Conservation (phyloP, 1,139 yeast species). For the Casaregolazyma lundiana region DNA sequence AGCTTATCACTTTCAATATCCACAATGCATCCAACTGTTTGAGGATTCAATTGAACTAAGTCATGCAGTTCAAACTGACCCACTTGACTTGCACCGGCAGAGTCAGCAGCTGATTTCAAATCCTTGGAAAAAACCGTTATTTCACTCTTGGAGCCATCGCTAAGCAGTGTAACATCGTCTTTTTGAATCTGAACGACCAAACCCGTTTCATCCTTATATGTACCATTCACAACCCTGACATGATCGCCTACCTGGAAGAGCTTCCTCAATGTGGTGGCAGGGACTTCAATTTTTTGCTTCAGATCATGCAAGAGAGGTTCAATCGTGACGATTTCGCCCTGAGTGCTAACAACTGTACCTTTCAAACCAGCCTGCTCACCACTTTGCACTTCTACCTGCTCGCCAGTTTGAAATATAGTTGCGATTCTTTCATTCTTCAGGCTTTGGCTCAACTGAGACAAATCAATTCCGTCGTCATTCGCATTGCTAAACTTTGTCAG, state of each 20-base stretch:
- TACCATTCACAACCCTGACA: constrained; percentile 88
- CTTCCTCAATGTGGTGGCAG: constrained; percentile 76
- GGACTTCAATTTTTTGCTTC: constrained; percentile 57
- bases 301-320: constrained; percentile 51
- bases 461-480: constrained; percentile 77
- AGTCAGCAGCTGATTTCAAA: constrained; percentile 50
- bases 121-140: constrained; percentile 90
- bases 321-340: constrained; percentile 60
- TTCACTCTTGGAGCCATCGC: constrained; percentile 85
- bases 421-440: constrained; percentile 60
- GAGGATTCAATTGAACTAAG: constrained; percentile 81
- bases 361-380: constrained; percentile 93
- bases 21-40: constrained; percentile 83
- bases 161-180: constrained; percentile 82
- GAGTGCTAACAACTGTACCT: constrained; percentile 71
- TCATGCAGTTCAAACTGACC: constrained; percentile 85
- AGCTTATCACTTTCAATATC: constrained; percentile 85
- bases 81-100: constrained; percentile 48
- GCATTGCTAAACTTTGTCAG: constrained; percentile 72
- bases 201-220: constrained; percentile 90
- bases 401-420: constrained; percentile 83
- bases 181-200: constrained; percentile 77
- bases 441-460: constrained; percentile 79
- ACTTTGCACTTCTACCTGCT: constrained; percentile 80
- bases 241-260: constrained; percentile 91